phyloP scores from a whole-genome alignment of 441 rosid genomes.

The Bruguiera hainesii region DNA sequence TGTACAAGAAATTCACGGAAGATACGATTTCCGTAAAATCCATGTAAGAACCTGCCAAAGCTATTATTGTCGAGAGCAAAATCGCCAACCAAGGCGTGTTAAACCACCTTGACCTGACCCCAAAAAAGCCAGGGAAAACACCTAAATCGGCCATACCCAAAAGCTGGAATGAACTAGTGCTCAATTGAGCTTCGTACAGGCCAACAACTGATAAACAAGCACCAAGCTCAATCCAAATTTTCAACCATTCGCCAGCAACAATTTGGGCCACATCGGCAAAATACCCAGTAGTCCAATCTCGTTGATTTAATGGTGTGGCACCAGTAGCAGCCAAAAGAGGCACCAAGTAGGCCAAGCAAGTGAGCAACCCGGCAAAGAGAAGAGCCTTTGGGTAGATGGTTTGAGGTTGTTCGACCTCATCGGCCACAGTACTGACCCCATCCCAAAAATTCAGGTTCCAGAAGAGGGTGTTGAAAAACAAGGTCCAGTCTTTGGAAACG shows the following conservation, averaged over 20 bases:
- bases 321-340: slow-evolving; percentile 76
- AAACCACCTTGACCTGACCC: slow-evolving; percentile 50
- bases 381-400: slow-evolving; percentile 65
- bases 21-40: slow-evolving; percentile 55
- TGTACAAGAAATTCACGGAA: slow-evolving; percentile 72
- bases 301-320: slow-evolving; percentile 41
- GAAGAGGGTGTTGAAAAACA: slow-evolving; percentile 78
- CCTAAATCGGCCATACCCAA: slow-evolving; percentile 53
- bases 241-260: slow-evolving; percentile 48
- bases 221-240: slow-evolving; percentile 46
- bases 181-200: slow-evolving; percentile 46
- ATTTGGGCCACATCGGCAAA: slow-evolving; percentile 41
- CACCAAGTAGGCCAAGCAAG: slow-evolving; percentile 56
- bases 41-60: slow-evolving; percentile 52
- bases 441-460: slow-evolving; percentile 94
- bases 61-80: slow-evolving; percentile 46
- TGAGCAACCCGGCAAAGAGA: slow-evolving; percentile 48
- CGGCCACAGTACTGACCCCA: slow-evolving; percentile 71
- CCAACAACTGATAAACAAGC: slow-evolving; percentile 38
- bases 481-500: slow-evolving; percentile 60
- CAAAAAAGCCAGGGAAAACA: slow-evolving; percentile 40
- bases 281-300: slow-evolving; percentile 37
- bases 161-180: slow-evolving; percentile 41
- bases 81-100: slow-evolving; percentile 85
- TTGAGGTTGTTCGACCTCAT: slow-evolving; percentile 76